Conservation (phyloP, 2,329 filamentous ascomycete genomes). For the Leptographium radiaticola region DNA sequence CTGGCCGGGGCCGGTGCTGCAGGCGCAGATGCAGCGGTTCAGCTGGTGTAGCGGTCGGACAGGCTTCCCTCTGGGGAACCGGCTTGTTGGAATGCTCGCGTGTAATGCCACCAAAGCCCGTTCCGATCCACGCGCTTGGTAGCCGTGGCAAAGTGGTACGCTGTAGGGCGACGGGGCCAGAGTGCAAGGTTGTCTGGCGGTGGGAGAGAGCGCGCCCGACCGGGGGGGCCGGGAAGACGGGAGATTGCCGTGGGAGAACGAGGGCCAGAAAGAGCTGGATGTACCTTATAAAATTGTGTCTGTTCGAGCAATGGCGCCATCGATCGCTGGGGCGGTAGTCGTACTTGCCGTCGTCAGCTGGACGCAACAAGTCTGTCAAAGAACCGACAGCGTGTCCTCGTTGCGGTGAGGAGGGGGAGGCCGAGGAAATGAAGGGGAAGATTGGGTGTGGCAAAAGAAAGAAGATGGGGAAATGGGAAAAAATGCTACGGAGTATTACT, state of each 20-base stretch:
- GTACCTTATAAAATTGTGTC: not conserved
- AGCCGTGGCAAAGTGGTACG: not conserved
- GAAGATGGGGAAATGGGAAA: not conserved
- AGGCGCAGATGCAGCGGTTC: not conserved
- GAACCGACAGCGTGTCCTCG: not conserved
- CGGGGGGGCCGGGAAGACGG: not conserved
- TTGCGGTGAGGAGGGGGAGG: not conserved
- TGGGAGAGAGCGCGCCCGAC: not conserved
- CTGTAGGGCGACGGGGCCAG: not conserved
- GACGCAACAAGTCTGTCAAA: not conserved
- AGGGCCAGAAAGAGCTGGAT: not conserved
- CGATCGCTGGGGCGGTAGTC: not conserved
- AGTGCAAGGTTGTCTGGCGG: not conserved
- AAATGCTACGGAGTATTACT: not conserved
- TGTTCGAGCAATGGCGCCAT: not conserved
- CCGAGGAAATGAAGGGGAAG: not conserved
- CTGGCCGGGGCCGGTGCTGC: not conserved
- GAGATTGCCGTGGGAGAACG: not conserved
- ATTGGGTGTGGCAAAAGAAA: not conserved
- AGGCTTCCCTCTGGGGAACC: not conserved
- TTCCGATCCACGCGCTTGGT: not conserved
- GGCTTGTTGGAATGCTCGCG: slow-evolving; percentile 2
- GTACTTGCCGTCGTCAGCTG: too few relatives aligned
- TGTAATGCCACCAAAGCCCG: not conserved
- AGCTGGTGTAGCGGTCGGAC: slow-evolving; percentile 1